Base-by-base conservation (phyloP, 208 protist genomes). In the Wallacemonas sp. region DNA sequence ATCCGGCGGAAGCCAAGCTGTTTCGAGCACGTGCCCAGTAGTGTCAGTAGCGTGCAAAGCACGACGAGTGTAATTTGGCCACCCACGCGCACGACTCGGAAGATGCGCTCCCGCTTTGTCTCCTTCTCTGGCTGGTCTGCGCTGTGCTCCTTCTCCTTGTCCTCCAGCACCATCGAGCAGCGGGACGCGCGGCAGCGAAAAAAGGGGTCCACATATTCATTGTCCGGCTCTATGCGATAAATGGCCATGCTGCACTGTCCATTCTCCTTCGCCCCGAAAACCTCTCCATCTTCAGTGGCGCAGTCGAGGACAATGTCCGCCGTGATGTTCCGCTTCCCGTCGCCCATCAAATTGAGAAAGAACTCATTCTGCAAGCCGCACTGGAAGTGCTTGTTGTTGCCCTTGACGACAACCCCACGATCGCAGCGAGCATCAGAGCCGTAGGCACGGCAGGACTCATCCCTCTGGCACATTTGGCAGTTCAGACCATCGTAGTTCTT, bases 311-410 rank as follows among this genome's bases (percentile, higher is more conserved):
- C 28, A 17, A 93, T 75, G 28, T 80, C 46, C 0, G 80, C 87
- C 12, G 71, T 62, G 59, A 96, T 82, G 28, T 88, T 79, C 17
- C 87, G 86, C 27, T 62, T 47, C 11, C 74, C 75, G 22, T 79
- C 79, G 24, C 85, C 78, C 81, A 93, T 82, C 14, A 88, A 60
- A 9, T 72, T 26, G 6, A 90, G n/a, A 39, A 93, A 88, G 44
- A 80, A 86, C 11, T 68, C 68, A 12, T 79, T 75, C 15, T 77
- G 30, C 9, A 96, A 65, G 1, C 28, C 42, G 67, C 90, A 96
- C 68, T 93, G 73, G 64, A 96, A 89, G 54, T 93, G 72, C 62
- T 92, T 96, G 42, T 77, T 88, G 49, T 78, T 73, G 30, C 90
- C 83, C 26, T 75, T 75, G 31, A 83, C 71, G 51, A 49, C 59